phyloP scores from a whole-genome alignment of 2,329 filamentous ascomycete genomes.

The Hypoxylon sp. region DNA sequence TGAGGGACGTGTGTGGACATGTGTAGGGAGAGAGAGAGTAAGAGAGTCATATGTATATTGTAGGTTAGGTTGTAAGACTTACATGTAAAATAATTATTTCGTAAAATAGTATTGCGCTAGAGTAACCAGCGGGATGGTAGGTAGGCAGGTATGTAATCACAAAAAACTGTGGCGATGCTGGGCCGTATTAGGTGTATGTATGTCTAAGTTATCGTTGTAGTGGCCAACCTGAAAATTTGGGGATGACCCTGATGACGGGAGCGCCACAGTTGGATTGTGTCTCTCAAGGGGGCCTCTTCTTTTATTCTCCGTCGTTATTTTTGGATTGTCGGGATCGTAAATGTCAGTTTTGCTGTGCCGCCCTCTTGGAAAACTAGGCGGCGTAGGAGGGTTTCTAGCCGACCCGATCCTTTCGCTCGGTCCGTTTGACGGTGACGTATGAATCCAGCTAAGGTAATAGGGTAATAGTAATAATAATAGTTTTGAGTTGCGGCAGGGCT shows the following conservation, averaged over 20 bases:
- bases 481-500: constrained; percentile 11
- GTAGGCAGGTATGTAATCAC: neutral
- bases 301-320: constrained; percentile 29
- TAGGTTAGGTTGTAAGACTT: constrained; percentile 31
- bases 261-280: constrained; percentile 21
- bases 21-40: neutral
- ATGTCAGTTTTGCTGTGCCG: constrained; percentile 36
- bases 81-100: constrained; percentile 26
- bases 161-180: constrained; percentile 28
- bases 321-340: constrained; percentile 22
- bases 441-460: constrained; percentile 7
- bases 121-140: constrained; percentile 13
- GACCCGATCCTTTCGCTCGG: constrained; percentile 43
- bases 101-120: constrained; percentile 18
- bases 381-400: constrained; percentile 34
- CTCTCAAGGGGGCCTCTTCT: neutral
- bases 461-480: constrained; percentile 31
- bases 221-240: constrained; percentile 5
- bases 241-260: constrained; percentile 13
- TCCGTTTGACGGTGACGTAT: constrained; percentile 39
- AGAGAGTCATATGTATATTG: neutral
- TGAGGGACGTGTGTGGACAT: constrained; percentile 11
- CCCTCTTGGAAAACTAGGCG: constrained; percentile 37
- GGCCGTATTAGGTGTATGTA: neutral
- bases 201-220: constrained; percentile 6